Conservation (phyloP, 805 yeast species). For the Hanseniaspora clermontiae region DNA sequence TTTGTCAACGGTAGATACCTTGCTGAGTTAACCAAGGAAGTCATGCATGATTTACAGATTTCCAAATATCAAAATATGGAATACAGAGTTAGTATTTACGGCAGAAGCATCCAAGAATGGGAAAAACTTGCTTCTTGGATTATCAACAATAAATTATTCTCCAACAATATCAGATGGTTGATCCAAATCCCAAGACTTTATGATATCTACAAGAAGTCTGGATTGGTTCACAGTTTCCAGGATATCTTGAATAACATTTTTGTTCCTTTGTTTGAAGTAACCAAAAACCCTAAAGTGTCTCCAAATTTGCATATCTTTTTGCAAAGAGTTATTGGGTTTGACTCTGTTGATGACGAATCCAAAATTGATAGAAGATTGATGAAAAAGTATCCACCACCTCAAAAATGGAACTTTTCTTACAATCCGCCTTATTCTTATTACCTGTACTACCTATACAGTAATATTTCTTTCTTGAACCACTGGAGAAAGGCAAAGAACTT, state of each 20-base stretch:
- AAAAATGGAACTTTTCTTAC: constrained; percentile 58
- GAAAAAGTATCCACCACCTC: constrained; percentile 74
- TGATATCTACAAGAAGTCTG: constrained; percentile 71
- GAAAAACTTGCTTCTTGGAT: constrained; percentile 92
- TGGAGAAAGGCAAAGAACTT: constrained; percentile 65
- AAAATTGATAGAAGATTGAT: constrained; percentile 75
- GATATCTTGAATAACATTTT: constrained; percentile 71
- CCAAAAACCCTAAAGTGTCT: constrained; percentile 68
- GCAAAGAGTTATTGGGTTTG: constrained; percentile 93
- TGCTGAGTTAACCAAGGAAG: constrained; percentile 90
- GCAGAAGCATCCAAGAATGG: constrained; percentile 86
- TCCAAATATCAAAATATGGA: constrained; percentile 97
- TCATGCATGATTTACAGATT: constrained; percentile 82
- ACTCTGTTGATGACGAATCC: constrained; percentile 96
- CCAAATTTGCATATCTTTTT: constrained; percentile 85
- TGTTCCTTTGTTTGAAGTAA: constrained; percentile 80
- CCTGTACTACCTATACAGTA: constrained; percentile 76
- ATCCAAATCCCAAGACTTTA: constrained; percentile 90
- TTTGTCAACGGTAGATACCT: constrained; percentile 76
- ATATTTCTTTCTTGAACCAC: constrained; percentile 71
- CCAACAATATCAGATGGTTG: constrained; percentile 94
- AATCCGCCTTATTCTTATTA: constrained; percentile 98
- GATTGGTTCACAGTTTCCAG: constrained; percentile 56
- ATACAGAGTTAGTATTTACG: constrained; percentile 88
- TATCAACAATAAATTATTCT: constrained; percentile 76